A percentile compares a stretch with the other conserved stretches of the same genome.
phyloP scores from a whole-genome alignment of 1,284 basidiomycete genomes.

The Fomitopsis pinicola region DNA sequence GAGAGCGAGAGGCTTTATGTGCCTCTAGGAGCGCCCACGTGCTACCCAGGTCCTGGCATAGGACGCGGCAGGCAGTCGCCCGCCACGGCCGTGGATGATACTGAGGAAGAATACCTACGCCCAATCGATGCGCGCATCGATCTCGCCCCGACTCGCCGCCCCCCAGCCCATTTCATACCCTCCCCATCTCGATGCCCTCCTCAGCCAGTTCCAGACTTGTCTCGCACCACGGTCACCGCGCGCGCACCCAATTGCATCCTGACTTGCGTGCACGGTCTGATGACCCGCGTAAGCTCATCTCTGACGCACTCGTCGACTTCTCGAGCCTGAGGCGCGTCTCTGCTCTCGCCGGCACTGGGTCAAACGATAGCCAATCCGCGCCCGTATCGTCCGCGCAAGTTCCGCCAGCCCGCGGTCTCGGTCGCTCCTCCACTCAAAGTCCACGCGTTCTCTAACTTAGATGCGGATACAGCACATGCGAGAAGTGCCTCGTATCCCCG shows the following conservation, averaged over 20 bases:
- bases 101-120: background rate
- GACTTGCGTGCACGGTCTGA: background rate
- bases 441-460: background rate
- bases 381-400: background rate
- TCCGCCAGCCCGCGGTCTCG: background rate
- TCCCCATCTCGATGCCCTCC: background rate
- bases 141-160: slow-evolving; percentile 1
- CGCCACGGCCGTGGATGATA: background rate
- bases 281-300: background rate
- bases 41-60: slow-evolving; percentile 4
- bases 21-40: background rate
- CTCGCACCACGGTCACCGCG: background rate
- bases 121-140: slow-evolving; percentile 6
- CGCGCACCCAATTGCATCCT: background rate
- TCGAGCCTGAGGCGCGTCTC: background rate
- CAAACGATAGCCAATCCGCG: background rate
- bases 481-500: too few species aligned
- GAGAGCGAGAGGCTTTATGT: background rate
- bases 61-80: background rate
- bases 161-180: background rate
- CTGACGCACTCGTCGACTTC: background rate
- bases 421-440: background rate
- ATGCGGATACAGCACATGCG: background rate
- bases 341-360: background rate
- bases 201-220: background rate